Percentiles rank a stretch among this genome's conserved stretches.
Evolutionary conservation across 148 eudicot genomes (phyloP).

Genomic region (Rhododendron kiyosumense): DNA sequence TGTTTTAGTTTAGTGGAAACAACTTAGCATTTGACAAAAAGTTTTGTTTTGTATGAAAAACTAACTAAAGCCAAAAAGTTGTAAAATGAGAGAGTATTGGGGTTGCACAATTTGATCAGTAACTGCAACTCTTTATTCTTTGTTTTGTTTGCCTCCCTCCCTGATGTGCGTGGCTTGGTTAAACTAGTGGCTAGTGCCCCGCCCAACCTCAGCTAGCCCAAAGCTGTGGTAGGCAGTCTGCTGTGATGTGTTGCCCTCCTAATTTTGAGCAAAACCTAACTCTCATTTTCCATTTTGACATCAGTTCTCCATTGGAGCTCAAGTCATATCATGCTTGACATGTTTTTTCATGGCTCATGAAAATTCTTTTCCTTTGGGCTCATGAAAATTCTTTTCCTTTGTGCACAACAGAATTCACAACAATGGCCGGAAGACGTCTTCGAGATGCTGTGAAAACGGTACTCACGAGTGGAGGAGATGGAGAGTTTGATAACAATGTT

Average conservation of each 20-base stretch:
- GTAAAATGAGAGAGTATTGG: not conserved
- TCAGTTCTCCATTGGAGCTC: not conserved
- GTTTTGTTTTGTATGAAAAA: too few species aligned
- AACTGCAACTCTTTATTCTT: not conserved
- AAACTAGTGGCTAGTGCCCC: not conserved
- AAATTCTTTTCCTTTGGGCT: not conserved
- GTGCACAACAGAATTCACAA: constrained; percentile 64
- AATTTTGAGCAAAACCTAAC: not conserved
- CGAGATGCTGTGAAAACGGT: constrained; percentile 79
- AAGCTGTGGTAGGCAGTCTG: not conserved
- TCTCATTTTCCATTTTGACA: not conserved
- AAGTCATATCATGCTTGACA: not conserved
- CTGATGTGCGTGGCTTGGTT: not conserved
- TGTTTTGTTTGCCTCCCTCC: not conserved
- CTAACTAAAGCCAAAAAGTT: too few species aligned
- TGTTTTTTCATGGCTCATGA: not conserved
- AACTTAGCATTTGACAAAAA: too few species aligned
- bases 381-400: not conserved
- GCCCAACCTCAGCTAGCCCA: not conserved
- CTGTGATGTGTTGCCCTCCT: not conserved
- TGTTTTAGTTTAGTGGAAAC: too few species aligned
- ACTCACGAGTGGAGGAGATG: constrained; percentile 38
- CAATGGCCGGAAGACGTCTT: constrained; percentile 98
- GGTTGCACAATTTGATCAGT: not conserved
- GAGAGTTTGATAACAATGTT: constrained; percentile 44